phyloP scores from a whole-genome alignment of 306 rosid genomes.

The Cicer pinnatifidum region DNA sequence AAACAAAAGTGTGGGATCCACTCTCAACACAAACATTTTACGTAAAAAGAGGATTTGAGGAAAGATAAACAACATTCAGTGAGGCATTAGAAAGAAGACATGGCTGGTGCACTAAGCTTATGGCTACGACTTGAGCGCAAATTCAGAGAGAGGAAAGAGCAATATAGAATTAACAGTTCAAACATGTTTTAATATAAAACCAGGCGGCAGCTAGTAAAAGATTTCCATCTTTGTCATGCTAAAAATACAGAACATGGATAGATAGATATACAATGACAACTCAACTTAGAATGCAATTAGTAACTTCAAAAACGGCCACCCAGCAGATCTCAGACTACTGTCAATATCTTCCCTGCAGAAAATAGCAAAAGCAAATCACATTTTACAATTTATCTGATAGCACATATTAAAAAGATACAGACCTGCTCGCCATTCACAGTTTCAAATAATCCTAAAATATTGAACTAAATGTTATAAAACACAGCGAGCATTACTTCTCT shows the following conservation, averaged over 20 bases:
- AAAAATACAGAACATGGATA: constrained; percentile 12
- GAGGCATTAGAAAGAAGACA: too few species aligned
- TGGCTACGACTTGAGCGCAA: background rate
- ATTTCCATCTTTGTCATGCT: constrained; percentile 9
- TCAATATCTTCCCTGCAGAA: constrained; percentile 68
- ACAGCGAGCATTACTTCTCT: constrained; percentile 1
- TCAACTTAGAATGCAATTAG: constrained; percentile 24
- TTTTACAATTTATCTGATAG: constrained; percentile 15
- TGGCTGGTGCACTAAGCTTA: background rate
- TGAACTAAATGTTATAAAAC: constrained; percentile 5
- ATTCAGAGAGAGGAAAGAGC: background rate
- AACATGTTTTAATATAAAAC: constrained; percentile 1
- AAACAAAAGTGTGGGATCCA: too few species aligned
- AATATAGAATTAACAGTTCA: constrained; percentile 33
- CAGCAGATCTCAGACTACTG: constrained; percentile 12
- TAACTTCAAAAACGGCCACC: constrained; percentile 24
- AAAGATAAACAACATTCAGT: too few species aligned
- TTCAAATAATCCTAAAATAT: background rate
- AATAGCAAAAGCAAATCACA: constrained; percentile 32
- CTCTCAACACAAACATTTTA: too few species aligned
- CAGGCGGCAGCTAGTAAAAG: constrained; percentile 12
- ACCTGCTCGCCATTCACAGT: background rate
- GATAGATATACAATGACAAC: constrained; percentile 17
- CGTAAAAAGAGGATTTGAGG: too few species aligned
- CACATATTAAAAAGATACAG: constrained; percentile 2